phyloP scores from a whole-genome alignment of 2,329 filamentous ascomycete species.

The Sclerotinia sclerotiorum region DNA sequence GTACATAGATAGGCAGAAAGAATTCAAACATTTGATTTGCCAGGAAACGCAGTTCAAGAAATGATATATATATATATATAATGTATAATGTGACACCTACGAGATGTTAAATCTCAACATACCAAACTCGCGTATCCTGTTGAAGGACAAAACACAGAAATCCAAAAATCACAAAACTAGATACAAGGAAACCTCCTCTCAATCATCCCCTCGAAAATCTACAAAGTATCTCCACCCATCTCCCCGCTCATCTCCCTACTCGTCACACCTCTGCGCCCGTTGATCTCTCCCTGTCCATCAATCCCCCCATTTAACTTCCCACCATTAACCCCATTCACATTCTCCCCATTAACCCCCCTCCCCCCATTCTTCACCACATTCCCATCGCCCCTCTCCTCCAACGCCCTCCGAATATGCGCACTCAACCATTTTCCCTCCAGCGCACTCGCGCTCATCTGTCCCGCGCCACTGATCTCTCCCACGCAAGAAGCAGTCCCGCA shows the following conservation, averaged over 20 bases:
- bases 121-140: conserved; percentile 8
- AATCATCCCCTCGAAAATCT: conserved; percentile 20
- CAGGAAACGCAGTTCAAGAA: background rate
- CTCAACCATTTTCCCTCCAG: conserved; percentile 62
- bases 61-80: background rate
- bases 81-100: conserved; percentile 10
- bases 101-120: conserved; percentile 24
- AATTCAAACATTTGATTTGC: background rate
- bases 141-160: conserved; percentile 14
- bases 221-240: conserved; percentile 60
- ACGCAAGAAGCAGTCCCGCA: conserved; percentile 59
- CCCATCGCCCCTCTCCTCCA: conserved; percentile 5
- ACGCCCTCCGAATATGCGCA: conserved; percentile 24
- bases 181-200: conserved; percentile 19
- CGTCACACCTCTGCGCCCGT: conserved; percentile 23
- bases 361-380: background rate
- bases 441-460: conserved; percentile 56
- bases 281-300: background rate
- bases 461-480: conserved; percentile 63
- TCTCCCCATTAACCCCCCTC: background rate
- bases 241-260: conserved; percentile 51
- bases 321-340: background rate
- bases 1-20: conserved; percentile 12
- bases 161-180: background rate
- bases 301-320: background rate